Percentiles rank a stretch among this genome's conserved stretches.
These are phyloP conservation scores for Botrytis byssoidea DNA, from an alignment of 2,329 filamentous ascomycete genomes.

Conservation along the genomic window DNA sequence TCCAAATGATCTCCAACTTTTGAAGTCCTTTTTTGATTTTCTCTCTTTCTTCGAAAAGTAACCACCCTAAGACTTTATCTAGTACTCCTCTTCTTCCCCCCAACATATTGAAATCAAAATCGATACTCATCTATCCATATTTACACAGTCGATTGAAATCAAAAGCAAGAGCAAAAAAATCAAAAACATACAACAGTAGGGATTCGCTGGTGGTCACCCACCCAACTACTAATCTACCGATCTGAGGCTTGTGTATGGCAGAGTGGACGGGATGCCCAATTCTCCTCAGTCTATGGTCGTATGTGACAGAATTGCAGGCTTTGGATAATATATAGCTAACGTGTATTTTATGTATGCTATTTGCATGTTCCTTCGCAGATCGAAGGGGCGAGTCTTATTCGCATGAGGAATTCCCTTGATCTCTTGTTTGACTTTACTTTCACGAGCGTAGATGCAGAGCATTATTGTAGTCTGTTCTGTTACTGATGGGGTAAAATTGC, in stretches of 20 bases:
- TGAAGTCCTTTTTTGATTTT: not conserved
- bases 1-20: not conserved
- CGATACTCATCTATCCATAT: accelerated
- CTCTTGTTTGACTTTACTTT: not conserved
- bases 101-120: not conserved
- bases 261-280: not conserved
- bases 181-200: not conserved
- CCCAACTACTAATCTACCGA: not conserved
- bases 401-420: not conserved
- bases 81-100: too few species aligned
- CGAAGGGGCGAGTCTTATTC: not conserved
- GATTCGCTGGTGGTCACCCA: not conserved
- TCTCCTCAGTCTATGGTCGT: not conserved
- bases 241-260: not conserved
- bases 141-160: too few species aligned
- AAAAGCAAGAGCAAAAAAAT: not conserved
- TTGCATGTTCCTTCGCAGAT: accelerated
- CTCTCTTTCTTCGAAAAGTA: too few species aligned
- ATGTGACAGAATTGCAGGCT: accelerated
- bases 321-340: accelerated
- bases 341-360: accelerated
- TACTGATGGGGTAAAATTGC: not conserved
- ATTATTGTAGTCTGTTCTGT: not conserved
- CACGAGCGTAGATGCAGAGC: not conserved
- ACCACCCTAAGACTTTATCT: not conserved